phyloP scores from a whole-genome alignment of 495 filamentous ascomycete species.

The Neurospora sp. region DNA sequence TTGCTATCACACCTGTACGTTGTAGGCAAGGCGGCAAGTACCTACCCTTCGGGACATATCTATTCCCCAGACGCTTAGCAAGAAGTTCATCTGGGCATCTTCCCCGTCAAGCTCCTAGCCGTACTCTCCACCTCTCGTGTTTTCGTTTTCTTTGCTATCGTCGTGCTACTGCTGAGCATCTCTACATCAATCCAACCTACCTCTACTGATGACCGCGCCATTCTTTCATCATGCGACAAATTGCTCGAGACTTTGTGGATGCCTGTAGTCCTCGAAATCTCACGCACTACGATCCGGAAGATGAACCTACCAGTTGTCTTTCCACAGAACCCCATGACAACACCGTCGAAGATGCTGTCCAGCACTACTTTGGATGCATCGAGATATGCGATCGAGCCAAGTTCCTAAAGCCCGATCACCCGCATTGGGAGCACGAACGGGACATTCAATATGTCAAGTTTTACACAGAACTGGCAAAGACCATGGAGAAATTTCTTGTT shows the following conservation, averaged over 20 bases:
- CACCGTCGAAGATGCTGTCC: conserved; percentile 18
- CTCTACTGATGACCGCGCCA: not conserved
- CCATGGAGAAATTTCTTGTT: not conserved
- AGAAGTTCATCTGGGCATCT: not conserved
- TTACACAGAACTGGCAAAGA: not conserved
- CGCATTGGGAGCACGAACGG: conserved; percentile 14
- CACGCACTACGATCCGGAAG: not conserved
- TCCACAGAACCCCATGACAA: conserved; percentile 1
- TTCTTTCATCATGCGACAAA: not conserved
- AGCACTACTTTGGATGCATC: conserved; percentile 27
- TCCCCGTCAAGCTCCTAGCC: not conserved
- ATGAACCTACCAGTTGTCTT: conserved; percentile 1
- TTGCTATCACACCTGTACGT: not conserved
- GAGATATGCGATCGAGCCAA: conserved; percentile 12
- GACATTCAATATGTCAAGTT: not conserved
- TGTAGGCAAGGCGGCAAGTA: not conserved
- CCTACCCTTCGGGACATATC: not conserved
- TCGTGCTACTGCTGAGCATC: not conserved
- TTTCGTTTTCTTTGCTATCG: not conserved
- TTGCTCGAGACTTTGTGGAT: not conserved
- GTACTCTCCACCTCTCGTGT: not conserved
- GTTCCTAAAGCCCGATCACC: conserved; percentile 8
- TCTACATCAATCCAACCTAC: not conserved
- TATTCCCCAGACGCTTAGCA: not conserved
- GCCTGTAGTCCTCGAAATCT: not conserved